Evolutionary conservation across 2,329 filamentous ascomycete species (phyloP).

Genomic region (Penicillium hesseltinei): DNA sequence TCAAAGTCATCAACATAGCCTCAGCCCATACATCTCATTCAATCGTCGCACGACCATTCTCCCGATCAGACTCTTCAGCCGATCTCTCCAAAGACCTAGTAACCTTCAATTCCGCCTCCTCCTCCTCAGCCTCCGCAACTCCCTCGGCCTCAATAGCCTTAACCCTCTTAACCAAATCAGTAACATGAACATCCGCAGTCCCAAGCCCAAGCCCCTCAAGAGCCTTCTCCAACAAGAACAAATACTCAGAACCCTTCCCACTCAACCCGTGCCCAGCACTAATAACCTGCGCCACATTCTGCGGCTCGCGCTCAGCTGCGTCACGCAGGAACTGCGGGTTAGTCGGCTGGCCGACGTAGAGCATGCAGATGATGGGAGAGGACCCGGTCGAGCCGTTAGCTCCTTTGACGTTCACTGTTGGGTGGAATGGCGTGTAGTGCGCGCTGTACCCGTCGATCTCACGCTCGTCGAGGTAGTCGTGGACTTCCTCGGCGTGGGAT

Average conservation of each 20-base stretch:
- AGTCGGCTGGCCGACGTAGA: constrained; percentile 91
- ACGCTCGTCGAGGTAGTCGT: constrained; percentile 87
- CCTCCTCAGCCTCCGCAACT: constrained; percentile 31
- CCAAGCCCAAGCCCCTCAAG: constrained; percentile 70
- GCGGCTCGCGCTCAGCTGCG: constrained; percentile 64
- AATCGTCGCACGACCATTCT: constrained; percentile 10
- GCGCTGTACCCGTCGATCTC: constrained; percentile 98
- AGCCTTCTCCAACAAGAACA: constrained; percentile 74
- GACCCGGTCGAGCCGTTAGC: neutral
- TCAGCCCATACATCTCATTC: constrained; percentile 12
- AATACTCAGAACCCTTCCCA: constrained; percentile 85
- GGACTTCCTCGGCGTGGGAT: constrained; percentile 73
- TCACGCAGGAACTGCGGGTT: constrained; percentile 80
- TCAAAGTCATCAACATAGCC: neutral
- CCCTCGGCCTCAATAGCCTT: constrained; percentile 57
- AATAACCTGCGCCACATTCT: constrained; percentile 77
- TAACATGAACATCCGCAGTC: constrained; percentile 79
- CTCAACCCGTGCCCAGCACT: constrained; percentile 73
- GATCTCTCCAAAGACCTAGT: constrained; percentile 23
- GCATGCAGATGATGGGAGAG: constrained; percentile 58
- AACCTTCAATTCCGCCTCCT: constrained; percentile 31
- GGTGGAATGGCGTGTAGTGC: constrained; percentile 80
- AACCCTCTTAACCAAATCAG: constrained; percentile 73
- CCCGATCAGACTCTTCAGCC: constrained; percentile 12
- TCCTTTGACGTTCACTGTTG: neutral